Evolutionary conservation across 2,329 filamentous ascomycete genomes (phyloP).

Genomic region (Botryotinia narcissicola): DNA sequence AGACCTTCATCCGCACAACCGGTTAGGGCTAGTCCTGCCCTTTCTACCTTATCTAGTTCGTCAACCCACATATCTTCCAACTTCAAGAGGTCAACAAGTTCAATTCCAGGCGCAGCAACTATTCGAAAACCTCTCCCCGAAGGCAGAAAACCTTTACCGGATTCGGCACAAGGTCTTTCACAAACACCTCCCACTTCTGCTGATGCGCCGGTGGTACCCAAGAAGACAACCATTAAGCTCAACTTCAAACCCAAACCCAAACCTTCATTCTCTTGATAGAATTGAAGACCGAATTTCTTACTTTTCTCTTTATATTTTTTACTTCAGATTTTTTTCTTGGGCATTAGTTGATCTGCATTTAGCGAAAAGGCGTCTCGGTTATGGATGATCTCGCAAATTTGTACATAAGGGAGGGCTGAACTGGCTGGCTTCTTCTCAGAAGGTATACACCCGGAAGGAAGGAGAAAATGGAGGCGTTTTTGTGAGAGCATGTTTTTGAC

Average conservation of each 20-base stretch:
- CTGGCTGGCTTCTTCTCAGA: not conserved
- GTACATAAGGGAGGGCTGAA: not conserved
- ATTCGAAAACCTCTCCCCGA: conserved; percentile 29
- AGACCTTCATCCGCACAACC: conserved; percentile 25
- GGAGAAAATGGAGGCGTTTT: conserved; percentile 1
- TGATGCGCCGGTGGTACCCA: not conserved
- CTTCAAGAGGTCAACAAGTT: not conserved
- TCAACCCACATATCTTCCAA: conserved; percentile 15
- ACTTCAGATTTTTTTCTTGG: not conserved
- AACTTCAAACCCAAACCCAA: conserved; percentile 24
- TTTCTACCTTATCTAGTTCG: conserved; percentile 23
- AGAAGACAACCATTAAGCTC: conserved; percentile 19
- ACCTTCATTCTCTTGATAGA: conserved; percentile 9
- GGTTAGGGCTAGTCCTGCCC: conserved; percentile 21
- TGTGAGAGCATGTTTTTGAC: not conserved
- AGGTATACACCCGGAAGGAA: not conserved
- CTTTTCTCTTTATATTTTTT: not conserved
- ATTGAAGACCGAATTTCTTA: not conserved
- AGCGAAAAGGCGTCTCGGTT: conserved; percentile 32
- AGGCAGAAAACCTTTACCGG: conserved; percentile 24
- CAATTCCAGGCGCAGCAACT: not conserved
- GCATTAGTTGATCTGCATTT: conserved; percentile 28
- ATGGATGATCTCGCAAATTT: conserved; percentile 14
- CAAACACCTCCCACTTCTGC: not conserved
- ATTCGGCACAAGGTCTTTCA: conserved; percentile 10